Percentiles rank a stretch among this genome's conserved stretches.
These are phyloP conservation scores for Psilocybe cyanescens DNA, from an alignment of 768 basidiomycete genomes.

Conservation along the genomic window DNA sequence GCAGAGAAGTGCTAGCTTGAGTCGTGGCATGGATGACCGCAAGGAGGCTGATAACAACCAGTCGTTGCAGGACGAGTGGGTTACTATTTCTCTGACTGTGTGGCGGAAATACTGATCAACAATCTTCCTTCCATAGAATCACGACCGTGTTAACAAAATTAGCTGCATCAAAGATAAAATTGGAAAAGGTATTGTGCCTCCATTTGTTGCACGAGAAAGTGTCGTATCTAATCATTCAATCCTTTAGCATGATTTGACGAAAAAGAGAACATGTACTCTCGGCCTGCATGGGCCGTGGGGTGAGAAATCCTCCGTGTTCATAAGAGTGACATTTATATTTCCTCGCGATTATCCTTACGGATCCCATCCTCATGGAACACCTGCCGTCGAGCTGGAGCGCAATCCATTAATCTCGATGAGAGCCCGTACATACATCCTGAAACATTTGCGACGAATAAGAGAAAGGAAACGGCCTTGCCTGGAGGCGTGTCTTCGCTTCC, in stretches of 20 bases:
- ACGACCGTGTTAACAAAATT: conserved; percentile 74
- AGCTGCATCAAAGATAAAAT: conserved; percentile 69
- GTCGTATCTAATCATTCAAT: conserved; percentile 5
- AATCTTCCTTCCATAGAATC: conserved; percentile 51
- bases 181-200: conserved; percentile 70
- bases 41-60: conserved; percentile 41
- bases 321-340: conserved; percentile 89
- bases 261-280: conserved; percentile 81
- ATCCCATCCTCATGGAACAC: conserved; percentile 63
- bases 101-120: background rate
- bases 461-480: conserved; percentile 81
- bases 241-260: conserved; percentile 64
- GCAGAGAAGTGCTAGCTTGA: conserved; percentile 53
- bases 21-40: conserved; percentile 37
- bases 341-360: conserved; percentile 80
- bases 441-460: conserved; percentile 72
- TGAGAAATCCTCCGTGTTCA: conserved; percentile 80
- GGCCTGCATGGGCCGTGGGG: conserved; percentile 93
- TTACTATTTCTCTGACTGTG: conserved; percentile 4
- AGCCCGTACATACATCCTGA: conserved; percentile 78
- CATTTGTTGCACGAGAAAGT: background rate
- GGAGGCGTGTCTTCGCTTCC: conserved; percentile 80
- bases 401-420: conserved; percentile 80
- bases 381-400: conserved; percentile 81
- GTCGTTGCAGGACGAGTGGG: conserved; percentile 77